Evolutionary conservation across 305 asterid genomes (phyloP).

Genomic region (Plantago coronopus): DNA sequence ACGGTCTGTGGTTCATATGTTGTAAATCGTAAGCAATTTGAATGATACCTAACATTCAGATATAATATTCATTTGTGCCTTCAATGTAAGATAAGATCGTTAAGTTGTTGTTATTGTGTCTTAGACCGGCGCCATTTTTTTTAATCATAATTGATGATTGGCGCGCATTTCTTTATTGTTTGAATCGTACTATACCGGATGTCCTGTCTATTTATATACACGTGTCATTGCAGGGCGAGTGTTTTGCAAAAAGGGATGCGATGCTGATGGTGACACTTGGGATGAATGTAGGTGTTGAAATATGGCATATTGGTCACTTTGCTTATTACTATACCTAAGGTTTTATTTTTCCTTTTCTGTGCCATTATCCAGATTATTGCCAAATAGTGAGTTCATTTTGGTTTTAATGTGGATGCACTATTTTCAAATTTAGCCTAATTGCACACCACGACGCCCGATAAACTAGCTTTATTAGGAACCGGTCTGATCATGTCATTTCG

Average conservation of each 20-base stretch:
- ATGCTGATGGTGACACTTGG: slow-evolving; percentile 79
- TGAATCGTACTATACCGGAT: not conserved
- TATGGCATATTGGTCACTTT: slow-evolving; percentile 13
- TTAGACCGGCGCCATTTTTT: not conserved
- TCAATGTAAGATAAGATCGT: too few species aligned
- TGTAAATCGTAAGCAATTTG: too few species aligned
- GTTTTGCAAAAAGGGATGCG: slow-evolving; percentile 82
- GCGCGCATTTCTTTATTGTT: slow-evolving; percentile 7
- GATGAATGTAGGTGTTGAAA: slow-evolving; percentile 69
- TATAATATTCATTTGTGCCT: not conserved
- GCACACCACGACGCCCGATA: not conserved
- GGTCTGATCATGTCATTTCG: too few species aligned
- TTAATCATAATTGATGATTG: not conserved
- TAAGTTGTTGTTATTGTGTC: not conserved
- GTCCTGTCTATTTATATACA: slow-evolving; percentile 12
- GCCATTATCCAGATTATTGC: not conserved
- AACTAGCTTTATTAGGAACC: not conserved
- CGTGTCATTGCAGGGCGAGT: slow-evolving; percentile 67
- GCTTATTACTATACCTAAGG: not conserved
- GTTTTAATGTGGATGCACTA: not conserved
- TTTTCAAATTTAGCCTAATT: not conserved
- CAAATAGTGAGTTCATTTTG: not conserved
- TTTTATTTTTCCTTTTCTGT: not conserved
- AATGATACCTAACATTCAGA: too few species aligned
- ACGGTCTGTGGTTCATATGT: slow-evolving; percentile 8